Base-by-base conservation (phyloP, 345 rosid genomes). In the Populus tremula region DNA sequence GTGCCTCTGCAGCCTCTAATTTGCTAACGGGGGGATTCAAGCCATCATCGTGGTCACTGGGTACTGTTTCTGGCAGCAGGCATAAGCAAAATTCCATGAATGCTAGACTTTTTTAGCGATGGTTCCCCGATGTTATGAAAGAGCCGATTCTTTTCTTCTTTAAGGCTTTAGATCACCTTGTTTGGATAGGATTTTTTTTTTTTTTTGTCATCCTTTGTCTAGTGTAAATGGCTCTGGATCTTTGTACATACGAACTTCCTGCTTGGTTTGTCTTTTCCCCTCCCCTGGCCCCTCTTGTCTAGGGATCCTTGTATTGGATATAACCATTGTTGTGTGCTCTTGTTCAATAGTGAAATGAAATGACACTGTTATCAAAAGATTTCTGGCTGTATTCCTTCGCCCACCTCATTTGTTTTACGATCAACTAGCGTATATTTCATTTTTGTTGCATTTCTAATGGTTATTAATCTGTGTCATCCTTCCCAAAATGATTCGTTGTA, bases 11-110 rank as follows among this genome's bases (percentile, higher is more conserved):
- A 47, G 90, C 94, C 16, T 89, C 97, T 0, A 89, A 80, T 81
- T 73, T 91, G 64, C 79, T 92, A 83, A 74, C 76, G 1, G 94
- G 96, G 20, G 91, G 90, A 61, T 86, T 91, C 78, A 93, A 88
- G 87, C 84, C 91, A 41, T 91, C 98, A 14, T 84, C 94, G 7
- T 85, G 88, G 89, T 91, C 93, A 53, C 81, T 77, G 77, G 82
- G 21, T 69, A 64, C 72, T 38, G 67, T 36, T 65, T 73, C 86
- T 71, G 76, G 86, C 53, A 77, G 43, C 77, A 83, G 79, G 78
- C 67, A 25, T 35, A 74, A 63, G 75, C 54, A 18, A 63, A 69
- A 18, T 25, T 62, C 35, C 23, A n/a, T 56, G 54, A 71, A 5
- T 0, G 27, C 69, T 5, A 73, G 69, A 54, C 69, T 11, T 29